Base-by-base conservation (phyloP, 495 filamentous ascomycete species). In the Parachaetomium inaequale region DNA sequence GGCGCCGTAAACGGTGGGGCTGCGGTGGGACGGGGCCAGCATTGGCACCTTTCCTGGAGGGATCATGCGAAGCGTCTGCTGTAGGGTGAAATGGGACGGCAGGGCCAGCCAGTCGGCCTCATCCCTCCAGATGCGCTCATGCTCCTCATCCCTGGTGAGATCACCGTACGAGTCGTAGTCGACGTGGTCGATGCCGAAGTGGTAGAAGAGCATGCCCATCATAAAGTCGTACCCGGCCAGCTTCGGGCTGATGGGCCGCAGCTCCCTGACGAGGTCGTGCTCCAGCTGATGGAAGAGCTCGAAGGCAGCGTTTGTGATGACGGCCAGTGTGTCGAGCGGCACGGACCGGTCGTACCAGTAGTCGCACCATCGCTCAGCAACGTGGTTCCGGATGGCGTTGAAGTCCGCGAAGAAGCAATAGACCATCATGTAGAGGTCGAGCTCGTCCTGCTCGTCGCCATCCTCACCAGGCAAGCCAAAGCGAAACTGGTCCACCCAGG, bases 351-450 rank as follows among this genome's bases (percentile, higher is more conserved):
- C 57, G 15, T 67, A 68, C 26, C 56, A 72, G 40, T 68, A 74
- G 51, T 72, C 70, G 31, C 66, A 69, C 69, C 68, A 72, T 2
- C 65, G 62, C 50, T 74, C 70, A 2, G 47, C 38, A 11, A 74
- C 51, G 50, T 71, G 63, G 42, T 66, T 72, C 29, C 71, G 64
- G 34, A 71, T 68, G 42, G 58, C 50, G 58, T 72, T 71, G 55
- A 72, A 74, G 50, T 75, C 72, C 10, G 65, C 68, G 36, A 73
- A 74, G 55, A 72, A 74, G 47, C 69, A 74, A 29, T 74, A 69
- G 29, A 75, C 54, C 63, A 72, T 65, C 67, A 74, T 69, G 60
- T 72, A 70, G 32, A 68, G 42, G 21, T 73, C 69, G 31, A 72
- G 64, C 43, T 69, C 66, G 42, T 70, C 69, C n/a, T 68, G 65